Evolutionary conservation across 208 protist genomes (phyloP).

Genomic region (Trypanosomatidae sp.): DNA sequence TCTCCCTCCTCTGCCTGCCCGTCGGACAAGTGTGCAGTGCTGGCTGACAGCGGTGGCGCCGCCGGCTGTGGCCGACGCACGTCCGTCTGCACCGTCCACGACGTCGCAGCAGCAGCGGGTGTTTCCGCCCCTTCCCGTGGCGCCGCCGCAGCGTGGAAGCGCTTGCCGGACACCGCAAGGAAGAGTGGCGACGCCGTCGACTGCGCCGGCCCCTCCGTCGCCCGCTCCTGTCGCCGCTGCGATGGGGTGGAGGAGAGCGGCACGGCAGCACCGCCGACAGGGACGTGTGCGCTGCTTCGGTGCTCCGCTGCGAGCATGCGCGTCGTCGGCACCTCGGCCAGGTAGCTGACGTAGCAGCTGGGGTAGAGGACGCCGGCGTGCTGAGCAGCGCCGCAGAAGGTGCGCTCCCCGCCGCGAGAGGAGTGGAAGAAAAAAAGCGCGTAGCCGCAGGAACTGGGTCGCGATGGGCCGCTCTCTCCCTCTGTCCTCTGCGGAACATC

Average conservation of each 20-base stretch:
- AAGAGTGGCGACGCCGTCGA: background rate
- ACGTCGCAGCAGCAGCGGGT: background rate
- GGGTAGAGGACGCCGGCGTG: slow-evolving; percentile 18
- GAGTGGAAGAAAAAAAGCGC: too few species aligned
- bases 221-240: too few species aligned
- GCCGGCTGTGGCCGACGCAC: background rate
- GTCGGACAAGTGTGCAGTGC: too few species aligned
- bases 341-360: slow-evolving; percentile 23
- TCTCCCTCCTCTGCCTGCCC: background rate
- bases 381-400: too few species aligned
- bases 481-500: too few species aligned
- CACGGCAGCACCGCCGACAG: too few species aligned
- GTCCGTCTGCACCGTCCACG: slow-evolving; percentile 9
- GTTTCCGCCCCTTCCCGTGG: background rate
- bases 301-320: slow-evolving; percentile 10
- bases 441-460: too few species aligned
- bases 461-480: too few species aligned
- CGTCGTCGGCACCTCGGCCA: slow-evolving; percentile 19
- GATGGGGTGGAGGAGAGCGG: background rate
- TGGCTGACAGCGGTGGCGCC: background rate
- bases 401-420: too few species aligned
- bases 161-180: slow-evolving; percentile 5
- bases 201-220: background rate
- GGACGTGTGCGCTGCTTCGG: background rate
- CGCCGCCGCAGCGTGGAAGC: background rate